These are phyloP conservation scores for Neurospora sublineolata DNA, from an alignment of 495 filamentous ascomycete genomes.

Conservation along the genomic window DNA sequence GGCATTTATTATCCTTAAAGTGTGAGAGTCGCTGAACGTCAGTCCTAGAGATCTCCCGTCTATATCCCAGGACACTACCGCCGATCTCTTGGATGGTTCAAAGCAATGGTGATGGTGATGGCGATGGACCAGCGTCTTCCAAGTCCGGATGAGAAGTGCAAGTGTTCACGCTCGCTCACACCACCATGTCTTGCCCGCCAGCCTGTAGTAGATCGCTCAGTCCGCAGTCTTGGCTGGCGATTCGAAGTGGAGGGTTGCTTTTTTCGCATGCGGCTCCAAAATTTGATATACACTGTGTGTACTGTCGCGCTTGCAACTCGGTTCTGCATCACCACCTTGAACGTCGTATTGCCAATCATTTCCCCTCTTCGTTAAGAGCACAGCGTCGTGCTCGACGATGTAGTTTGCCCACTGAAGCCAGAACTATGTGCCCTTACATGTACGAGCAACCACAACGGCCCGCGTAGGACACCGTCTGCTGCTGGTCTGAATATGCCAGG, in stretches of 20 bases:
- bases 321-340: neutral
- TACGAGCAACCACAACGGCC: neutral
- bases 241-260: neutral
- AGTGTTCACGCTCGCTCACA: neutral
- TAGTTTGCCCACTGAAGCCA: neutral
- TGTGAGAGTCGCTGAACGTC: neutral
- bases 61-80: neutral
- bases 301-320: neutral
- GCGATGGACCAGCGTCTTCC: neutral
- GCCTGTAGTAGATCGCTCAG: neutral
- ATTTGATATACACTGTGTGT: neutral
- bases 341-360: neutral
- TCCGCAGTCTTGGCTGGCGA: neutral
- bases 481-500: neutral
- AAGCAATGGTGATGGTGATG: neutral
- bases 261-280: neutral
- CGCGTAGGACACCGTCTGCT: neutral
- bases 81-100: neutral
- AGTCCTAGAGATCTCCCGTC: neutral
- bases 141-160: too few relatives aligned
- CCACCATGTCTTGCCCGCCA: neutral
- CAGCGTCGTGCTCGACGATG: neutral
- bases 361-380: neutral
- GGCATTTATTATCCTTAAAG: too few relatives aligned
- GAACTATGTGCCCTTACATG: neutral